Evolutionary conservation across 31 red algal genomes (phyloP), one percentile per base, ranked within the genome.

Genomic region (Pterothamnion heteromorphum): DNA sequence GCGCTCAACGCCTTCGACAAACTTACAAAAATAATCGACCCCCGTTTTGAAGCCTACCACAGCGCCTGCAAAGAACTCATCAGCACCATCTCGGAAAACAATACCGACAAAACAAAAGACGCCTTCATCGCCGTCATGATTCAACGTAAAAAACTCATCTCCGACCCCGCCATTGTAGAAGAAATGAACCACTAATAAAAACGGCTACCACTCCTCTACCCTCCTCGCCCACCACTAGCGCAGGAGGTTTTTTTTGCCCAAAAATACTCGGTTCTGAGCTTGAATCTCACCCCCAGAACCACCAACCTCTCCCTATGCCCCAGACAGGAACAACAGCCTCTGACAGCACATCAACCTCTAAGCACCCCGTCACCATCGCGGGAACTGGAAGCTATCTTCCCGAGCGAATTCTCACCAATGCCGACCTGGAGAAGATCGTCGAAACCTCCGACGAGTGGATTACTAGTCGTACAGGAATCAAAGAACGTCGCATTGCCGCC

Each of bases 401-500:
- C 18, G 22, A 22, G 14, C 9, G 28, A 28, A 83, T 28, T 22
- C 5, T 83, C 14, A 83, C 80, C 80, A 83, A 83, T 32, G 80
- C 80, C 14, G 80, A 83, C 9, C 80, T 83, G 9, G 80, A 9
- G 28, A 24, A 83, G 23, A 24, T 83, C 20, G 80, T 83, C 9
- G 80, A 83, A 9, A 83, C 80, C 23, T 28, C 21, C 23, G 22
- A 83, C 30, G 80, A 83, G 30, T 83, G 80, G 80, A 83, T 83
- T 26, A 32, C 28, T 23, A 23, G 20, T 9, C 80, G 80, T 14
- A 83, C 80, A 9, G 80, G 80, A 20, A 83, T 83, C 28, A 32
- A 83, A 83, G 80, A 9, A 83, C 21, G 80, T 14, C 21, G 23
- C 18, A 83, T 83, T 26, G 22, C 28, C 9, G 80, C 22, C 18